These are phyloP conservation scores for Kodamaea hsintzibuensis DNA, from an alignment of 805 yeast genomes.

Conservation along the genomic window DNA sequence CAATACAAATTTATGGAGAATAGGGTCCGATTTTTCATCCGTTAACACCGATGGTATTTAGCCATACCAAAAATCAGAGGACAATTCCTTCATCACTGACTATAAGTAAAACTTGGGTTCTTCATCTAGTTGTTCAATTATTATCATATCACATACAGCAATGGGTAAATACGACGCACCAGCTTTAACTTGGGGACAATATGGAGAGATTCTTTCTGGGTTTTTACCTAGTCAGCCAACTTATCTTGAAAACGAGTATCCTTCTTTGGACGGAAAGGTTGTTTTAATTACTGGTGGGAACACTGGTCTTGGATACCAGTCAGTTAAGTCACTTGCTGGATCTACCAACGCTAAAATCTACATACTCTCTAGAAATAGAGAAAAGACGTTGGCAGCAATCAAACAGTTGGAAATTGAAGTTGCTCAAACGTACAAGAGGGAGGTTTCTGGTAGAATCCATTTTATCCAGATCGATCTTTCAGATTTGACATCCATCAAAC, in stretches of 20 bases:
- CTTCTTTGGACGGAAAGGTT: conserved; percentile 37
- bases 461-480: conserved; percentile 11
- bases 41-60: not conserved
- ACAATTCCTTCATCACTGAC: too few species aligned
- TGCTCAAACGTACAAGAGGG: conserved; percentile 18
- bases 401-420: conserved; percentile 23
- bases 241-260: conserved; percentile 31
- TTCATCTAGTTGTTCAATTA: not conserved
- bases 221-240: conserved; percentile 17
- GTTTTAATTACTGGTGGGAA: conserved; percentile 43
- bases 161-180: conserved; percentile 1
- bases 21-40: not conserved
- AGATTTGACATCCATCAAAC: conserved; percentile 13
- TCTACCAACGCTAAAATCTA: conserved; percentile 35
- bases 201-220: conserved; percentile 5
- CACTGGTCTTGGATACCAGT: conserved; percentile 35
- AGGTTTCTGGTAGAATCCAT: conserved; percentile 3
- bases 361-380: conserved; percentile 34
- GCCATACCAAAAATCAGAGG: too few species aligned
- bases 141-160: too few species aligned
- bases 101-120: not conserved
- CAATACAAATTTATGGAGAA: not conserved
- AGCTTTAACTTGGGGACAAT: conserved; percentile 5
- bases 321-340: conserved; percentile 28
- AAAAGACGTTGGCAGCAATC: conserved; percentile 30